Evolutionary conservation across 2,329 filamentous ascomycete genomes (phyloP).

Genomic region (Rhynchosporium secalis): DNA sequence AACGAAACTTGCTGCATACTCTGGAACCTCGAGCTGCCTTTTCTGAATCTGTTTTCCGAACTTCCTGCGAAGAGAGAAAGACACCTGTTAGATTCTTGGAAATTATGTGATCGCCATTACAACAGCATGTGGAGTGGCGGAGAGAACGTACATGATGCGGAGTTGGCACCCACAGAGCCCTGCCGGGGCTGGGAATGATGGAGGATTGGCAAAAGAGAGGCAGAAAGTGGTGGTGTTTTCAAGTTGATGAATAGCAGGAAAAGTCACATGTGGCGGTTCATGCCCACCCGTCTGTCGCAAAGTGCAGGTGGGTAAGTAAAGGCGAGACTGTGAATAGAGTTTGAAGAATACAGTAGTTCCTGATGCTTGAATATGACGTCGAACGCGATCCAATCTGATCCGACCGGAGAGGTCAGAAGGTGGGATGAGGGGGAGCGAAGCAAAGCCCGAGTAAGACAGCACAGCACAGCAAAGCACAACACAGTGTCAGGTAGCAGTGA

Average conservation of each 20-base stretch:
- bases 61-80: slow-evolving; percentile 65
- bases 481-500: background rate
- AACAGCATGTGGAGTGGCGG: slow-evolving; percentile 11
- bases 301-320: background rate
- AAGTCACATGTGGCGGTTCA: slow-evolving; percentile 32
- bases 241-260: slow-evolving; percentile 16
- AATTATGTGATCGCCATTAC: slow-evolving; percentile 6
- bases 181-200: slow-evolving; percentile 29
- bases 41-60: slow-evolving; percentile 99
- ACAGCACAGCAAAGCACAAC: too few relatives aligned
- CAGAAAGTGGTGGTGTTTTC: slow-evolving; percentile 24
- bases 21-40: slow-evolving; percentile 96
- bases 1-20: slow-evolving; percentile 98
- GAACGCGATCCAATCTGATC: slow-evolving; percentile 9
- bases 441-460: background rate
- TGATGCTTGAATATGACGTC: slow-evolving; percentile 19
- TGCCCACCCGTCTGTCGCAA: slow-evolving; percentile 15
- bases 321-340: background rate
- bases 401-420: slow-evolving; percentile 3
- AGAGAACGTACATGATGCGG: slow-evolving; percentile 39
- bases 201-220: slow-evolving; percentile 18
- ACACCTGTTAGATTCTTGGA: slow-evolving; percentile 21
- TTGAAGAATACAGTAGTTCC: background rate
- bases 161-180: slow-evolving; percentile 34
- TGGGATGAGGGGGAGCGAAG: slow-evolving; percentile 6